A percentile compares a stretch with the other conserved stretches of the same genome.
These are phyloP conservation scores for Echria macrotheca DNA, from an alignment of 495 filamentous ascomycete species.

Conservation along the genomic window DNA sequence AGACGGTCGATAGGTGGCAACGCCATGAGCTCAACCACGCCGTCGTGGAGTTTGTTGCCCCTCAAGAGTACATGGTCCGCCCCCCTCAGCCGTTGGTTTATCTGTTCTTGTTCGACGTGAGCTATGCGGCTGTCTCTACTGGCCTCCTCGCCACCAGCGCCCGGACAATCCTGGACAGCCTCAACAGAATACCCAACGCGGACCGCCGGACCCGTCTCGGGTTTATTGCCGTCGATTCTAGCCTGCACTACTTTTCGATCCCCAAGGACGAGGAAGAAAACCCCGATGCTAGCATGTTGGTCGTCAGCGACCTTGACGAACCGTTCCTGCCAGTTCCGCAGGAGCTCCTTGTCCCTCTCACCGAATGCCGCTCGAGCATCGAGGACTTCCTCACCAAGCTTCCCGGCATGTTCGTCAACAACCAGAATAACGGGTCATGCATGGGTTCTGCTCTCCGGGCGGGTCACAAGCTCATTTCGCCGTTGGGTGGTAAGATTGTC, in stretches of 20 bases:
- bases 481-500: conserved; percentile 88
- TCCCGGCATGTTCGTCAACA: conserved; percentile 94
- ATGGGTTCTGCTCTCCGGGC: conserved; percentile 91
- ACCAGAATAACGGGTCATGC: conserved; percentile 75
- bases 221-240: conserved; percentile 93
- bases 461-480: conserved; percentile 90
- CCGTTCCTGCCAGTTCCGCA: conserved; percentile 92
- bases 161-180: conserved; percentile 87
- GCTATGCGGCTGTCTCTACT: conserved; percentile 82
- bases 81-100: conserved; percentile 97
- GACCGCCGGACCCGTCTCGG: conserved; percentile 87
- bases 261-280: conserved; percentile 80
- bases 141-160: conserved; percentile 94
- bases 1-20: conserved; percentile 83
- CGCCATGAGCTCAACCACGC: conserved; percentile 87
- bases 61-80: conserved; percentile 98
- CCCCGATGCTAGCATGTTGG: conserved; percentile 81
- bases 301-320: conserved; percentile 93
- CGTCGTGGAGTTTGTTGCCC: conserved; percentile 94
- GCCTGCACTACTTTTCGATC: conserved; percentile 91
- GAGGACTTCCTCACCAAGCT: conserved; percentile 87
- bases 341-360: conserved; percentile 86
- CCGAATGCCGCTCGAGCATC: conserved; percentile 83
- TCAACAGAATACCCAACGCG: conserved; percentile 95
- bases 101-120: conserved; percentile 94